Conservation (phyloP, 164 flowering plant species). For the Vitis amurensis region DNA sequence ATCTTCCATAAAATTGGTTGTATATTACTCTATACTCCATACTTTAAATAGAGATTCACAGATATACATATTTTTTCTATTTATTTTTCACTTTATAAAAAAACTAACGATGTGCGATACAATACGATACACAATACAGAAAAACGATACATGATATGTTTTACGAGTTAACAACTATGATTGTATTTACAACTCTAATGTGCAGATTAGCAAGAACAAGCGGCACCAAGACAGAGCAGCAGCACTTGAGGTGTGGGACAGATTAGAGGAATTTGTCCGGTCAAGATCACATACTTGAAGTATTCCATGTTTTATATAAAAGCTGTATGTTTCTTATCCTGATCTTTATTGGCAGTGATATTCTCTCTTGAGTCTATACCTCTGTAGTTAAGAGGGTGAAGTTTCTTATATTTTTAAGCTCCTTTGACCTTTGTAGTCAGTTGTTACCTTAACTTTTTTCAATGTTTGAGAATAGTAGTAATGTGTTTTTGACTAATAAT, state of each 20-base stretch:
- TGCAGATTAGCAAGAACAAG: constrained; percentile 96
- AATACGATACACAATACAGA: no score
- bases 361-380: not conserved
- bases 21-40: no score
- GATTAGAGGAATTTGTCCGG: constrained; percentile 86
- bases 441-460: no score
- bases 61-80: no score
- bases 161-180: no score
- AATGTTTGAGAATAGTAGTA: not conserved
- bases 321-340: not conserved
- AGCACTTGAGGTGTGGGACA: constrained; percentile 97
- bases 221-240: constrained; percentile 98
- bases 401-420: not conserved
- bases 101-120: no score
- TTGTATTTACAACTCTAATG: constrained; percentile 1
- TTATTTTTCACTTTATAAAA: no score
- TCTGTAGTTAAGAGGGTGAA: not conserved
- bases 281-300: constrained; percentile 80
- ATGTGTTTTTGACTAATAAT: no score
- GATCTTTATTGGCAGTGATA: not conserved
- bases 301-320: not conserved
- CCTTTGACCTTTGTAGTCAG: not conserved
- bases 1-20: no score
- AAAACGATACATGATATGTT: no score
- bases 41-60: no score